Evolutionary conservation across 2,329 filamentous ascomycete species (phyloP), one percentile per base, ranked within the genome.

Genomic region (Bisporella sp.): DNA sequence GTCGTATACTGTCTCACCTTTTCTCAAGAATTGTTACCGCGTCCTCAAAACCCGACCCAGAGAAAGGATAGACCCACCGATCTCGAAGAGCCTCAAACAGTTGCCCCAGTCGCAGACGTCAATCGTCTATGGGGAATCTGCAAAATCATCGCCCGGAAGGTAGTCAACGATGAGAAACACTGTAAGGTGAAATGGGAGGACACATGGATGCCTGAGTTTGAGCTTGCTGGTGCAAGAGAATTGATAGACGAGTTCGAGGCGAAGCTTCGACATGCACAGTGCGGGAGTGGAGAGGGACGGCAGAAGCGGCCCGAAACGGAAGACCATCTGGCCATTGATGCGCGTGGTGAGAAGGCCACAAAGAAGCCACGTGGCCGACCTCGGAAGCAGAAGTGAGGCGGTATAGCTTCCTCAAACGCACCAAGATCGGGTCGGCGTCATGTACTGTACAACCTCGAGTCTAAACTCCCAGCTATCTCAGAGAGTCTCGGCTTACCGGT

Each of bases 131-230:
- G 41, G 50, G 46, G 37, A 46, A 49, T 52, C 42, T 33, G 41
- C 43, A 46, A 46, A 30, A 49, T 52, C 31, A 41, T 37, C 29
- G 31, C 37, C 28, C 46, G 40, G 40, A 52, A 48, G 45, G 31
- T 45, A 32, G 40, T 45, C 28, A 31, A 41, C 5, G 31, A 46
- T 39, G 45, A 49, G 46, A 49, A 37, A 12, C 21, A 49, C 39
- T 49, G 41, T 39, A 13, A n/a, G 41, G 50, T 49, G 11, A 11
- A 52, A 33, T 52, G 39, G 50, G 45, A 52, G 40, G 3, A 28
- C 9, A 52, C 40, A n/a, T 52, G 45, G 45, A 52, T 52, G 40
- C 46, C 41, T 45, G 40, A 48, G 48, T 48, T 37, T 41, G 40
- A 52, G 42, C 30, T 52, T 31, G 31, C 6, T 21, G 40, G 50